These are phyloP conservation scores for Leersia perrieri DNA, from an alignment of 176 grass and related monocot species.

Conservation along the genomic window DNA sequence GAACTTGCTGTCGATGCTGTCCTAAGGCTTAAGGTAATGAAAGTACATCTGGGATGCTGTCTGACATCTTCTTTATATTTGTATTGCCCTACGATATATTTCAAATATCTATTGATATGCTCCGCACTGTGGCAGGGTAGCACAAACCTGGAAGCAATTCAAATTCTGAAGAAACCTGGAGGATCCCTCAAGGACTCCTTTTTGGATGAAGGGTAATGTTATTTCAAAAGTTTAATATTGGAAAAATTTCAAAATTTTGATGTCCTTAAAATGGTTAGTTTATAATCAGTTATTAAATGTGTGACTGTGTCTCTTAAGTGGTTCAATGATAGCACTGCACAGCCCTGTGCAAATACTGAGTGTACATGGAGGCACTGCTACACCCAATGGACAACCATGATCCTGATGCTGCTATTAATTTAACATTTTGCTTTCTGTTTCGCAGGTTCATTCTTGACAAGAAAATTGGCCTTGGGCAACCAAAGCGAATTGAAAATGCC, in stretches of 20 bases:
- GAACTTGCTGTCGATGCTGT: slow-evolving; percentile 96
- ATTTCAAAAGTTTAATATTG: background rate
- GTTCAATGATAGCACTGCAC: background rate
- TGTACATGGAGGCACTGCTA: background rate
- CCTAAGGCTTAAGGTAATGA: slow-evolving; percentile 87
- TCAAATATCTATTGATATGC: background rate
- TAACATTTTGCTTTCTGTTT: background rate
- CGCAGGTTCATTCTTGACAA: slow-evolving; percentile 97
- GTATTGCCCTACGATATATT: background rate
- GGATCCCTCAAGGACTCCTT: slow-evolving; percentile 99
- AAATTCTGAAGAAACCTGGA: slow-evolving; percentile 99
- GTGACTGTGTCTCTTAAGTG: background rate
- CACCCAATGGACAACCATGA: background rate
- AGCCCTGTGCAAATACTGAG: background rate
- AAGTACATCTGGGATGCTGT: background rate
- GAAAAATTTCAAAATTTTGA: background rate
- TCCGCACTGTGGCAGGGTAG: slow-evolving; percentile 66
- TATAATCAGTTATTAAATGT: background rate
- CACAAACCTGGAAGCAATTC: slow-evolving; percentile 89
- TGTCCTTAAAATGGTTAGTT: background rate
- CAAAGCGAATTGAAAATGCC: slow-evolving; percentile 88
- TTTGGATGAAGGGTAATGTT: slow-evolving; percentile 92
- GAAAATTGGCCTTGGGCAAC: slow-evolving; percentile 97
- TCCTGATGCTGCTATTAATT: background rate
- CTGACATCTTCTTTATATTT: background rate